Evolutionary conservation across 805 yeast genomes (phyloP), one percentile per base, ranked within the genome.

Genomic region (Saccharomycopsis lassenensis): DNA sequence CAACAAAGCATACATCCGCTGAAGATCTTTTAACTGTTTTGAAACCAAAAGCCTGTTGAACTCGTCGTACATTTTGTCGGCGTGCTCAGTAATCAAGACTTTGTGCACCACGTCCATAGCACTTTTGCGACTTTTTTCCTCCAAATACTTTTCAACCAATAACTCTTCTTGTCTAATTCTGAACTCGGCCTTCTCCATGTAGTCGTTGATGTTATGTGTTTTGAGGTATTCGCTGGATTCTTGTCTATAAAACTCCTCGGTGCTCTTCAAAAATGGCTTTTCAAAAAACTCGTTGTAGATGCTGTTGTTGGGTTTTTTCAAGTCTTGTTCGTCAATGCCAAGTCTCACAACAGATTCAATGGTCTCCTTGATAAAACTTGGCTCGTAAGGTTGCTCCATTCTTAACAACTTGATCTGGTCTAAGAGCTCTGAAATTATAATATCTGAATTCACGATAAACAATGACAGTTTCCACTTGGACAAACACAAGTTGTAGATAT

Each of bases 241-340:
- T 29, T 63, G 63, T 16, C 64, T 61, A 33, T 57, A 58, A 35
- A 55, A 57, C 24, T 66, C 70, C 39, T 63, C 68, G 2, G 91
- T 79, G 36, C 73, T 77, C 17, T 70, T 74, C 46, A 91, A 65
- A 54, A 85, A 91, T 26, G 75, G 73, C 29, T 61, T 66, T 56
- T 91, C 95, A 51, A 89, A 91, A 48, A 70, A 69, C 39, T 75
- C 75, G 46, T 80, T 74, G 59, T 91, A 91, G 22, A 87, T 86
- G 15, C 77, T 69, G 51, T 87, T 65, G 52, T 83, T 85, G 35
- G 84, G 74, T 52, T 85, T 86, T 59, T 82, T 86, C 55, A 83
- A 68, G 57, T 86, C 96, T 53, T 80, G 86, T 40, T 75, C 77
- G 54, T 91, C 97, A 48, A 93, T 78, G 4, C 98, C 97, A 45